Percentiles rank a stretch among this genome's conserved stretches.
Evolutionary conservation across 2,329 filamentous ascomycete species (phyloP).

Genomic region (Aureobasidium sp.): DNA sequence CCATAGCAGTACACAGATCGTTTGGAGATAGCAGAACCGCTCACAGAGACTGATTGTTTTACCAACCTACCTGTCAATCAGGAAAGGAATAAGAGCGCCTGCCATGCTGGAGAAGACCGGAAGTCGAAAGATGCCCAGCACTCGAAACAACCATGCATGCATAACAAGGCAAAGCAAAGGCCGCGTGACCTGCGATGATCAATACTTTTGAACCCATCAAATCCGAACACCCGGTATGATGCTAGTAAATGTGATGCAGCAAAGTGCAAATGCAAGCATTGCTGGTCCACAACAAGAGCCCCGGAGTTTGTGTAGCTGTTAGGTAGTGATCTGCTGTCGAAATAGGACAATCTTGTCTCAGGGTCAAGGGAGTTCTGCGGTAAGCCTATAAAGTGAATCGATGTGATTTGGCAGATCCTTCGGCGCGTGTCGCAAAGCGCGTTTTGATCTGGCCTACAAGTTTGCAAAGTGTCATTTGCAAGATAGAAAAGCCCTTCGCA

Average conservation of each 20-base stretch:
- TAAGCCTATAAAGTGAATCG: background rate
- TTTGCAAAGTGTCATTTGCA: background rate
- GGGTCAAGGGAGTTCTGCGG: background rate
- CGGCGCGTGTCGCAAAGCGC: background rate
- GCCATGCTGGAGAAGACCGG: background rate
- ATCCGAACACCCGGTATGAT: background rate
- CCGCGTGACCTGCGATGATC: background rate
- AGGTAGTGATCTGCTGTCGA: background rate
- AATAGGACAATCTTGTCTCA: background rate
- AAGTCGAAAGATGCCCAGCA: background rate
- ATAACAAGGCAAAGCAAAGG: background rate
- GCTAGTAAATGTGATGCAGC: background rate
- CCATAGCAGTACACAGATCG: background rate
- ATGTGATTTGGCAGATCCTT: background rate
- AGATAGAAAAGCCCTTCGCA: too few relatives aligned
- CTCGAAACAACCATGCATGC: slow-evolving; percentile 1
- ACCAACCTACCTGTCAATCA: too few relatives aligned
- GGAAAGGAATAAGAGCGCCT: background rate
- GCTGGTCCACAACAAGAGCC: background rate
- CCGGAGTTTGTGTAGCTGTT: background rate
- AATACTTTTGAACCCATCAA: background rate
- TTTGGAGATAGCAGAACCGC: background rate
- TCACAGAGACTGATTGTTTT: too few relatives aligned
- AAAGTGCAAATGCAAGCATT: background rate
- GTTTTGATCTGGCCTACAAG: background rate